A percentile compares a stretch with the other conserved stretches of the same genome.
Evolutionary conservation across 2,329 filamentous ascomycete genomes (phyloP).

Genomic region (Botrytis deweyae): DNA sequence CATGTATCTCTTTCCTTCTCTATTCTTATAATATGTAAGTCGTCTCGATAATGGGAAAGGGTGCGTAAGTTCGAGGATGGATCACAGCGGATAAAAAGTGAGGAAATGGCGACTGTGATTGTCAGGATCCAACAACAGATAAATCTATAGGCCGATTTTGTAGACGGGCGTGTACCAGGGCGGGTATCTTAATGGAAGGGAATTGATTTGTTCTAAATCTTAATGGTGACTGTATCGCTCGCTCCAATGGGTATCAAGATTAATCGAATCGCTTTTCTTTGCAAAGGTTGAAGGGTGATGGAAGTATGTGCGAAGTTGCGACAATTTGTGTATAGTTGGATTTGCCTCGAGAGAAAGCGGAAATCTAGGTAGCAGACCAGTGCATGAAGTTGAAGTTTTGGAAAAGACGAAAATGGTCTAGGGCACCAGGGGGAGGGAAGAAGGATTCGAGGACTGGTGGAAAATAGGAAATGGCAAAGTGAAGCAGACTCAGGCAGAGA

Average conservation of each 20-base stretch:
- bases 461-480: not conserved
- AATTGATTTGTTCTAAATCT: not conserved
- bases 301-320: conserved; percentile 3
- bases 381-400: conserved; percentile 6
- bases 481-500: not conserved
- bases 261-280: not conserved
- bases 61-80: not conserved
- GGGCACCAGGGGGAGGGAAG: not conserved
- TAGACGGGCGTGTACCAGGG: not conserved
- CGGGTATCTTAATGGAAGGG: conserved; percentile 13
- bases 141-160: not conserved
- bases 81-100: conserved; percentile 1
- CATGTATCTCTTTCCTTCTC: not conserved
- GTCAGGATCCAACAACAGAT: not conserved
- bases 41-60: not conserved
- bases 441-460: not conserved
- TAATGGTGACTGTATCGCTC: conserved; percentile 10
- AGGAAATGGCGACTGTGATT: conserved; percentile 1
- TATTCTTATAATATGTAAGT: not conserved
- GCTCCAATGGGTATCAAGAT: conserved; percentile 16
- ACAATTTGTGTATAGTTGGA: conserved; percentile 15
- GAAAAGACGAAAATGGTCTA: not conserved
- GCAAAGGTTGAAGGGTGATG: not conserved
- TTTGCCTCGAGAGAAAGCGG: not conserved
- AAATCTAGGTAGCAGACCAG: conserved; percentile 21